Conservation (phyloP, 495 filamentous ascomycete genomes). For the Hyphodiscus hymeniophilus region DNA sequence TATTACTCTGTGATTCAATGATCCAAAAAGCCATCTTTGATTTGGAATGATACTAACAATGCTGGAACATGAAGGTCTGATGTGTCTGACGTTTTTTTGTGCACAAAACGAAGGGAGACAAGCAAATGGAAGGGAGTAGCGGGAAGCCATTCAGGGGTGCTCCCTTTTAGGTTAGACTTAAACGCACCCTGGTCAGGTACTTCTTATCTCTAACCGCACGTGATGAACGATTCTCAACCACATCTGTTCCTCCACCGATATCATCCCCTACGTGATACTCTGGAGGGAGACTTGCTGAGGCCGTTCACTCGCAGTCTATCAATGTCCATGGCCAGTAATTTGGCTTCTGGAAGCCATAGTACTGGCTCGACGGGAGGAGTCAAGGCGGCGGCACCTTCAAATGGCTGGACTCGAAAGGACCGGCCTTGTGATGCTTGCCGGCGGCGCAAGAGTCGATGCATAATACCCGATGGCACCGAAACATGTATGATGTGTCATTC, state of each 20-base stretch:
- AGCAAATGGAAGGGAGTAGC: conserved; percentile 58
- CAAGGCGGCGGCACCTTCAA: neutral
- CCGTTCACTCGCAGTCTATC: neutral
- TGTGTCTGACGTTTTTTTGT: no score
- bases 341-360: neutral
- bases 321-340: neutral
- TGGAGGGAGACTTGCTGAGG: neutral
- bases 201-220: conserved; percentile 5
- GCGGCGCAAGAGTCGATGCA: conserved; percentile 78
- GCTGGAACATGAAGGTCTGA: no score
- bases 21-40: no score
- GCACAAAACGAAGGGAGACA: no score
- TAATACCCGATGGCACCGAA: conserved; percentile 64
- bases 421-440: conserved; percentile 58
- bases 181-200: neutral
- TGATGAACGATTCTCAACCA: neutral
- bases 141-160: conserved; percentile 55
- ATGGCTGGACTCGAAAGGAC: conserved; percentile 29
- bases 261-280: neutral
- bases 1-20: no score
- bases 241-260: conserved; percentile 2
- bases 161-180: no score
- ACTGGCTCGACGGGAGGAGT: neutral
- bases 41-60: no score
- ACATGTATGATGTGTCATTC: conserved; percentile 56